Evolutionary conservation across 169 alveolate species (phyloP), one percentile per base, ranked within the genome.

Genomic region (Cryptosporidium ubiquitum): DNA sequence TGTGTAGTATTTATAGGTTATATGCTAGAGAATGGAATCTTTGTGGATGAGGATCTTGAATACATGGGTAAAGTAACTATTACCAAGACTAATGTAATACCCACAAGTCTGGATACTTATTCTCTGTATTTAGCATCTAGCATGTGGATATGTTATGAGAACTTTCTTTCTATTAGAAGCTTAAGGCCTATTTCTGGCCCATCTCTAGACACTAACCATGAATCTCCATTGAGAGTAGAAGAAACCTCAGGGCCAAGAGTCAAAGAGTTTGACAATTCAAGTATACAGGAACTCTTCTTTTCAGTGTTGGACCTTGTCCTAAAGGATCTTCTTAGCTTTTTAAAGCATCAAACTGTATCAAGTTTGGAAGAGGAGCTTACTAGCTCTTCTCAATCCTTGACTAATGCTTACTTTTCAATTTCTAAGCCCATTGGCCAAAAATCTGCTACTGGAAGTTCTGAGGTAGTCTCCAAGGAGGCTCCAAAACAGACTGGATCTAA

Each of bases 141-240:
- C 18, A 79, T 79, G 20, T 79, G 89, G 89, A 44, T 4, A 5
- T 61, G 75, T 61, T 79, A 79, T 58, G 37, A 79, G 33, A 79
- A 60, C 26, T 61, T 31, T 44, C 51, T 79, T 14, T 42, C 52
- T 37, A n/a, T 40, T 6, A 79, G 39, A 42, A 47, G 40, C n/a
- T 23, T 44, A 9, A 64, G 39, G 12, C 42, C 73, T 20, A 35
- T 31, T 31, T 55, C 66, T 23, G 66, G 66, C 0, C 10, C 37
- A 5, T 16, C 16, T 55, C 35, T 9, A 1, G 66, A 55, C 3
- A 3, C 35, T 26, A 35, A 26, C 4, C 66, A 20, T 12, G 37
- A 55, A 26, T 55, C 35, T 9, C 37, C 29, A 3, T 1, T 20
- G 37, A n/a, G 40, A 35, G 6, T 61, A 35, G 23, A 26, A 33